phyloP scores from a whole-genome alignment of 2,329 filamentous ascomycete genomes.

The Calonectria hawksworthii region DNA sequence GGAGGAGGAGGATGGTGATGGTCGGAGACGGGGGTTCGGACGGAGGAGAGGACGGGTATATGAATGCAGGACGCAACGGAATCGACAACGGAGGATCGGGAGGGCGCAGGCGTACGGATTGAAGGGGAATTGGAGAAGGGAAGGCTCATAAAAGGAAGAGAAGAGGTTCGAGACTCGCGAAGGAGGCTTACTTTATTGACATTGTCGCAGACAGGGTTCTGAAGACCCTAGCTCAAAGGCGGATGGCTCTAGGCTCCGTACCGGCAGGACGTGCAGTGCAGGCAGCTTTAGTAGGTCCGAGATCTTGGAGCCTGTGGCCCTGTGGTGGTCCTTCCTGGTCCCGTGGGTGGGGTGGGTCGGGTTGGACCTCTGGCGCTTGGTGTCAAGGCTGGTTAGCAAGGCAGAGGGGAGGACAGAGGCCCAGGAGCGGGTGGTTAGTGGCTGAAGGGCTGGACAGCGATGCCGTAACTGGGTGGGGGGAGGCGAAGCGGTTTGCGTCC shows the following conservation, averaged over 20 bases:
- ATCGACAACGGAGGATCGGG: constrained; percentile 13
- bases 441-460: constrained; percentile 47
- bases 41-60: constrained; percentile 8
- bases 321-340: constrained; percentile 44
- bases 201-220: constrained; percentile 58
- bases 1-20: constrained; percentile 21
- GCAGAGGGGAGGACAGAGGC: constrained; percentile 16
- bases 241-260: constrained; percentile 49
- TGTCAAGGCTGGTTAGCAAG: constrained; percentile 31
- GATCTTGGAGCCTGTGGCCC: constrained; percentile 49
- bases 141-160: constrained; percentile 39
- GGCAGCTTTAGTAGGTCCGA: constrained; percentile 49
- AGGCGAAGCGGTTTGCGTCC: constrained; percentile 40
- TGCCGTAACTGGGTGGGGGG: constrained; percentile 48
- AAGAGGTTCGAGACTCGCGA: constrained; percentile 46
- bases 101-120: constrained; percentile 35
- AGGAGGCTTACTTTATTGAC: constrained; percentile 68
- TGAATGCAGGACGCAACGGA: constrained; percentile 14
- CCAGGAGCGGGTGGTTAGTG: constrained; percentile 43
- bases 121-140: constrained; percentile 37
- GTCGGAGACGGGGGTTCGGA: constrained; percentile 22
- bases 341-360: constrained; percentile 46
- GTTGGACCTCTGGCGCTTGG: constrained; percentile 41
- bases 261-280: constrained; percentile 49
- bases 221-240: constrained; percentile 51